Conservation (phyloP, 2,329 filamentous ascomycete species). For the Penicillium sp. region DNA sequence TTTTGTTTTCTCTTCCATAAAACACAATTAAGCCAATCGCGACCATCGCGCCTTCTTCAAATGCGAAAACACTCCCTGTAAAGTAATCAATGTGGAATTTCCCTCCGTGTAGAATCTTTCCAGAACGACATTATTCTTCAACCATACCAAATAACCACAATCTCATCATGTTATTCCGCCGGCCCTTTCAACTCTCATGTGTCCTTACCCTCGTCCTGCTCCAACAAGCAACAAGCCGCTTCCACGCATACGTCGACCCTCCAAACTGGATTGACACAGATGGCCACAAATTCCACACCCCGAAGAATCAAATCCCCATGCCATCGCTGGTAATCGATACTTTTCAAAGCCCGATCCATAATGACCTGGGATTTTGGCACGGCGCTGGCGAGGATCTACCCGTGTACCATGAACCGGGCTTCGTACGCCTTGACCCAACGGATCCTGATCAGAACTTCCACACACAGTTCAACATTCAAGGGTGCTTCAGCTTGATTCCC, state of each 20-base stretch:
- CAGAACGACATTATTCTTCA: neutral
- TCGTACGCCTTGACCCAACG: slow-evolving; percentile 57
- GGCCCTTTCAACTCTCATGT: neutral
- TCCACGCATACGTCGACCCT: slow-evolving; percentile 1
- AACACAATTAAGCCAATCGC: neutral
- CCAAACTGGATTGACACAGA: neutral
- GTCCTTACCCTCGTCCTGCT: slow-evolving; percentile 3
- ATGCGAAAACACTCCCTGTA: neutral
- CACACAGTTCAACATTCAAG: slow-evolving; percentile 54
- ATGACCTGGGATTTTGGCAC: slow-evolving; percentile 65
- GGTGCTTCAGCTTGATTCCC: slow-evolving; percentile 56
- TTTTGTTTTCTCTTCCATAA: too few relatives aligned
- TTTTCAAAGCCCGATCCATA: slow-evolving; percentile 54
- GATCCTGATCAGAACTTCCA: slow-evolving; percentile 64
- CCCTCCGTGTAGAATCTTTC: too few relatives aligned
- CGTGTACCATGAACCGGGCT: slow-evolving; percentile 52
- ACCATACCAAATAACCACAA: neutral
- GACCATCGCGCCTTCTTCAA: neutral
- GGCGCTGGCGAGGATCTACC: slow-evolving; percentile 62
- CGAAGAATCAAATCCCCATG: neutral
- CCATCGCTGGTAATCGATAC: slow-evolving; percentile 56
- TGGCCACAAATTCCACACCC: neutral
- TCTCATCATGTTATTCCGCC: slow-evolving; percentile 5
- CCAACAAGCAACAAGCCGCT: slow-evolving; percentile 1
- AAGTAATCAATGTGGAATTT: neutral